Evolutionary conservation across 257 asterid species (phyloP).

Genomic region (Salvia hispanica): DNA sequence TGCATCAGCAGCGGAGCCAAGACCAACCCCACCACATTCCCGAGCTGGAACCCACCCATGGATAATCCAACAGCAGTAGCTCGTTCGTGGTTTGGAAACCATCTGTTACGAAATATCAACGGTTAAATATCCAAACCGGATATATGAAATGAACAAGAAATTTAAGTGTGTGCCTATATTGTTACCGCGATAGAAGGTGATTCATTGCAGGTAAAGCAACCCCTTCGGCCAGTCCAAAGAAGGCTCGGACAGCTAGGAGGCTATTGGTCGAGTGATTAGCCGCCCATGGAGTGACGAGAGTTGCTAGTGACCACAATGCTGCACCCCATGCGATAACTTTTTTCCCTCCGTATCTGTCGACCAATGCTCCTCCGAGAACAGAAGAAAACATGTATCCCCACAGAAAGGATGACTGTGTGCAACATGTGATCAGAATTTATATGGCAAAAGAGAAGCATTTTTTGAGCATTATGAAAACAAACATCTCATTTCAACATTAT

Average conservation of each 20-base stretch:
- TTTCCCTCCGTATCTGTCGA: conserved; percentile 88
- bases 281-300: conserved; percentile 94
- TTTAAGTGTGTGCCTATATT: too few relatives aligned
- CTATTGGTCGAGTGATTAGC: conserved; percentile 84
- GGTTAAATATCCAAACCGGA: too few relatives aligned
- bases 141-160: too few relatives aligned
- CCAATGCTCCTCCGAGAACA: conserved; percentile 88
- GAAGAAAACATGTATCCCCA: conserved; percentile 99
- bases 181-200: conserved; percentile 77
- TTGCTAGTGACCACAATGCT: conserved; percentile 89
- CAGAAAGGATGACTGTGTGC: conserved; percentile 81
- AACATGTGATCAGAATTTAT: conserved; percentile 24
- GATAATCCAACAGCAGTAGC: conserved; percentile 96
- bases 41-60: conserved; percentile 96
- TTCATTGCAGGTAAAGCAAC: conserved; percentile 97
- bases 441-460: neutral
- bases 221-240: conserved; percentile 96
- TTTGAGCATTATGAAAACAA: neutral
- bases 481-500: neutral
- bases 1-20: conserved; percentile 73
- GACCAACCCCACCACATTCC: conserved; percentile 88
- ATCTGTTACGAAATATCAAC: conserved; percentile 40
- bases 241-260: conserved; percentile 84
- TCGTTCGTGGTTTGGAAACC: conserved; percentile 88
- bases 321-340: conserved; percentile 90